Base-by-base conservation (phyloP, 768 basidiomycete genomes). In the Amanita rubescens region DNA sequence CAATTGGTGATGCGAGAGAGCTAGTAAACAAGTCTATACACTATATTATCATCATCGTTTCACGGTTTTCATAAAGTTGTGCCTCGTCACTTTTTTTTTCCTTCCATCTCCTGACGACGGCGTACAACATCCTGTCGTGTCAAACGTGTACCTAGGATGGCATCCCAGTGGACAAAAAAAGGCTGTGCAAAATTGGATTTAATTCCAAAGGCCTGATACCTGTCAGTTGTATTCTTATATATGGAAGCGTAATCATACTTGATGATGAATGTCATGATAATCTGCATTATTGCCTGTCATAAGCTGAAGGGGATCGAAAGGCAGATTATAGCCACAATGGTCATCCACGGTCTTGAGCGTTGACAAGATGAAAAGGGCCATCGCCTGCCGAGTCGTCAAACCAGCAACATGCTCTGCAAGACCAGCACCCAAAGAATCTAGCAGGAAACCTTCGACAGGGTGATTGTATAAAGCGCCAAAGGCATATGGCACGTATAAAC, bases 221-320 rank as follows among this genome's bases (percentile, higher is more conserved):
- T 15, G 41, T 56, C 48, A 57, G 41, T 50, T 39, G 25, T 46
- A 42, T 22, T 47, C 9, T 34, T 19, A 34, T 24, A 12, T 41
- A 30, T 34, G 14, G 32, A 48, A 49, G 27, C n/a, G 43, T 5
- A n/a, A 7, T 60, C 71, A 69, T 61, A 87, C 89, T 76, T 94
- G 93, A 67, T 97, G 95, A 63, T 98, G 95, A 56, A 98, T 96
- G 67, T 97, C 95, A 66, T 97, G 95, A 68, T 95, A 99, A 68
- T 95, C 91, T 1, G 94, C 88, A 65, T 92, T 96, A 66, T 99
- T 99, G 3, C 76, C 71, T 47, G 84, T 89, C 52, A 97, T 57
- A 62, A 90, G 62, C 67, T 98, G 95, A 24, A 94, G 69, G 0
- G 94, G 96, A 62, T 99, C 96, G 70, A 86, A 95, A 42, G 94